phyloP scores from a whole-genome alignment of 2,329 filamentous ascomycete species.

The Scopulariopsis brevicaulis region DNA sequence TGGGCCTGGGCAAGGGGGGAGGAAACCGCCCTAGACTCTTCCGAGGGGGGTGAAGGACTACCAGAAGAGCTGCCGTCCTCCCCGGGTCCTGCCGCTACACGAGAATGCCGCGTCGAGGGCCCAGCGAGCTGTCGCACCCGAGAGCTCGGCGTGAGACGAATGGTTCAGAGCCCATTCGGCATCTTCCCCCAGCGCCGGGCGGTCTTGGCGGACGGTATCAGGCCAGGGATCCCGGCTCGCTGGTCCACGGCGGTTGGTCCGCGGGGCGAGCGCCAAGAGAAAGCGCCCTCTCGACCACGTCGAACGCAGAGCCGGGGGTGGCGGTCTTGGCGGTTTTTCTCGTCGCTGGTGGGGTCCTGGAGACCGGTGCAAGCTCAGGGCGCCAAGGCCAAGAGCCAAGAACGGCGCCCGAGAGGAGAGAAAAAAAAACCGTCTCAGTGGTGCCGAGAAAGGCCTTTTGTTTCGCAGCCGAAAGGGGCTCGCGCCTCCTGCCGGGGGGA shows the following conservation, averaged over 20 bases:
- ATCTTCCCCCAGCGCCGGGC: not conserved
- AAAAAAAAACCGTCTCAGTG: not conserved
- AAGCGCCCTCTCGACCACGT: not conserved
- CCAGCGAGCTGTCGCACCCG: not conserved
- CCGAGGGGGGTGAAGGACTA: no score
- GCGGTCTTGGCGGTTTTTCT: not conserved
- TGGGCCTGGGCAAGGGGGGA: no score
- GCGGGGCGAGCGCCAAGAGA: not conserved
- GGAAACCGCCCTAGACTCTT: no score
- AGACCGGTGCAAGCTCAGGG: not conserved
- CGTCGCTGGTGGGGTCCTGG: not conserved
- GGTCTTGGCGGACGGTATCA: not conserved
- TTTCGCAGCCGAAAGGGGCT: not conserved
- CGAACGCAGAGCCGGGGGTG: not conserved
- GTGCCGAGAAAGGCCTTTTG: not conserved
- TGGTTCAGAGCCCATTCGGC: not conserved
- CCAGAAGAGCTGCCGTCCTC: no score
- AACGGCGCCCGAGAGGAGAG: not conserved
- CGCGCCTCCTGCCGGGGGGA: not conserved
- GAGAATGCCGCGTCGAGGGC: not conserved
- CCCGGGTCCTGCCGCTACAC: no score
- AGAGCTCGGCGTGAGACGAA: not conserved
- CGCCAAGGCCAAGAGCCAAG: not conserved
- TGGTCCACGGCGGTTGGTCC: constrained; percentile 1
- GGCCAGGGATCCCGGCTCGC: not conserved